A percentile compares a stretch with the other conserved stretches of the same genome.
Conservation (phyloP, 192 early-diverging fungal genomes). For the Dispira simplex region DNA sequence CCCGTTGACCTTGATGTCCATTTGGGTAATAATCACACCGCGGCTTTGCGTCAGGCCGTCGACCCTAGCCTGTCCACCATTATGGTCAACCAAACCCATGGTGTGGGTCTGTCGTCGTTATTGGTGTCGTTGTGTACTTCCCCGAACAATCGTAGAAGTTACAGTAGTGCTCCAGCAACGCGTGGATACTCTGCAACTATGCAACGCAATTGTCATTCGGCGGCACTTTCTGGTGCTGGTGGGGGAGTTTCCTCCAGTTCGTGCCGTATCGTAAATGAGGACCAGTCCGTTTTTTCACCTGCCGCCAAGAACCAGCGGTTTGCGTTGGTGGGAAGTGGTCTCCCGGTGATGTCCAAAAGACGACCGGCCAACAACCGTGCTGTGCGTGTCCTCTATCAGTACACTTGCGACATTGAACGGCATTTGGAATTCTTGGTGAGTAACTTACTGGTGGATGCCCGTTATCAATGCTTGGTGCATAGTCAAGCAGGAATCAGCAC, state of each 20-base stretch:
- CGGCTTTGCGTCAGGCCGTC: not conserved
- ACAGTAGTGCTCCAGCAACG: not conserved
- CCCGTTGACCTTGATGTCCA: no score
- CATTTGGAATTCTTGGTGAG: slow-evolving; percentile 9
- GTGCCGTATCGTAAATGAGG: not conserved
- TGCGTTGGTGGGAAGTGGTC: not conserved
- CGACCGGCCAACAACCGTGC: slow-evolving; percentile 9
- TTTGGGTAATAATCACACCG: not conserved
- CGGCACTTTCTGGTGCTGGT: not conserved
- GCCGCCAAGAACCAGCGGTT: not conserved
- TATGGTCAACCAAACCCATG: not conserved
- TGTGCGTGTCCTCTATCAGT: slow-evolving; percentile 9
- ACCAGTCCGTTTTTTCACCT: not conserved
- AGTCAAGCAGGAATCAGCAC: not conserved
- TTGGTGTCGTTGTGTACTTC: not conserved
- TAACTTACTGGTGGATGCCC: slow-evolving; percentile 10
- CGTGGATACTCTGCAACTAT: not conserved
- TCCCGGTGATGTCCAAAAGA: not conserved
- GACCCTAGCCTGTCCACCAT: not conserved
- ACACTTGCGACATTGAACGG: slow-evolving; percentile 11
- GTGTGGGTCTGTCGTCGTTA: not conserved
- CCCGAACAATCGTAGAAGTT: not conserved
- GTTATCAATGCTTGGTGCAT: not conserved
- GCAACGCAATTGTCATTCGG: not conserved
- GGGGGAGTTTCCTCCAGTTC: no score